Evolutionary conservation across 768 basidiomycete species (phyloP).

Genomic region (Tremella mesenterica): DNA sequence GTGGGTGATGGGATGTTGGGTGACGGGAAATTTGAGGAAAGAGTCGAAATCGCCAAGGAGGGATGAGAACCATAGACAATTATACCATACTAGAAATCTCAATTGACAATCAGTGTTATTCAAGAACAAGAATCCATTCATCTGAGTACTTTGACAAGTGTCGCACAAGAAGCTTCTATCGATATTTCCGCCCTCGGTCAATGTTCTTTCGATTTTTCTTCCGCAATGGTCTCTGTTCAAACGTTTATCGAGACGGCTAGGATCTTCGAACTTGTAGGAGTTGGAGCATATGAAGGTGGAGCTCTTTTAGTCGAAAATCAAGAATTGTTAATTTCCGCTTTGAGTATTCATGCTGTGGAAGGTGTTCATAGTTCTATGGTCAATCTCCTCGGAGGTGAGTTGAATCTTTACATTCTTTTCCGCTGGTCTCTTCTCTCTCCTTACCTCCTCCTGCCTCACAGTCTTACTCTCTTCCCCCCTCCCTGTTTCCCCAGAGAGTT

Average conservation of each 20-base stretch:
- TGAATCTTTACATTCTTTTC: too few relatives aligned
- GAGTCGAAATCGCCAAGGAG: too few relatives aligned
- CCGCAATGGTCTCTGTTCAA: slow-evolving; percentile 9
- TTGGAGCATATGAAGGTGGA: slow-evolving; percentile 22
- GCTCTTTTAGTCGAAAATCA: background rate
- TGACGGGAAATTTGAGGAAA: too few relatives aligned
- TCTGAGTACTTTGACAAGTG: slow-evolving; percentile 10
- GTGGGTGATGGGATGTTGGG: too few relatives aligned
- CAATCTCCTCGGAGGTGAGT: background rate
- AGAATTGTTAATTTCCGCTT: background rate
- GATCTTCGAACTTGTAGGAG: slow-evolving; percentile 22
- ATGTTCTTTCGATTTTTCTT: slow-evolving; percentile 21
- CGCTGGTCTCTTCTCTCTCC: too few relatives aligned
- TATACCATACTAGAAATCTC: background rate
- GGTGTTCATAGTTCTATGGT: background rate
- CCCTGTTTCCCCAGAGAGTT: background rate
- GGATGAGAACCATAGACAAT: too few relatives aligned
- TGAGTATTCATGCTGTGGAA: background rate
- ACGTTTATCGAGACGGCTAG: slow-evolving; percentile 21
- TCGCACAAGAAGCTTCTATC: slow-evolving; percentile 9
- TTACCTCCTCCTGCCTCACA: too few relatives aligned
- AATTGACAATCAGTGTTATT: slow-evolving; percentile 7
- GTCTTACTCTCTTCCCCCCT: too few relatives aligned
- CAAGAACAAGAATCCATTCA: slow-evolving; percentile 14
- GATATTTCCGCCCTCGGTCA: slow-evolving; percentile 5